Conservation (phyloP, 257 asterid genomes). For the Solanum bulbocastanum region DNA sequence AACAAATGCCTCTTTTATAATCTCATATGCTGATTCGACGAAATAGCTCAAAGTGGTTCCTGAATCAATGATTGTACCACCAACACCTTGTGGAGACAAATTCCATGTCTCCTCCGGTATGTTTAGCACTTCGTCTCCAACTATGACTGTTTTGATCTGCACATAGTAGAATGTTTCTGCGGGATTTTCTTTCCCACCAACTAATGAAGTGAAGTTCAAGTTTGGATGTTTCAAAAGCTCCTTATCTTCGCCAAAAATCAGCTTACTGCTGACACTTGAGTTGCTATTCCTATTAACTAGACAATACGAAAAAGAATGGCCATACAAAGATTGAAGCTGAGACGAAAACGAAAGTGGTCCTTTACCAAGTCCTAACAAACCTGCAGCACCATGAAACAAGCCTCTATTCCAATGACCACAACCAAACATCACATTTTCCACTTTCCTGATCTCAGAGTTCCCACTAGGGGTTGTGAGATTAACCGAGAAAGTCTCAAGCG, state of each 20-base stretch:
- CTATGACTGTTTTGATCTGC: constrained; percentile 42
- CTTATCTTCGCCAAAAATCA: constrained; percentile 80
- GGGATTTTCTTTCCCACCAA: constrained; percentile 37
- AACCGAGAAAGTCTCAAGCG: constrained; percentile 68
- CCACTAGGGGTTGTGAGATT: constrained; percentile 51
- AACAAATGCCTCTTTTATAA: constrained; percentile 55
- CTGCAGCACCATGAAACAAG: constrained; percentile 89
- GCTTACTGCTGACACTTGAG: constrained; percentile 65
- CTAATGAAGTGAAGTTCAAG: constrained; percentile 53
- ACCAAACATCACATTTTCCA: constrained; percentile 79
- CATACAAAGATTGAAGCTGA: constrained; percentile 54
- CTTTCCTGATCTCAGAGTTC: constrained; percentile 31
- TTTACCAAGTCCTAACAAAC: constrained; percentile 68
- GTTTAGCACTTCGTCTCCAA: constrained; percentile 51
- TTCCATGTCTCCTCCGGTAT: constrained; percentile 59
- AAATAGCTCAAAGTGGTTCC: constrained; percentile 82
- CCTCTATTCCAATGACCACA: constrained; percentile 98
- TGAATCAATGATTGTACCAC: constrained; percentile 84
- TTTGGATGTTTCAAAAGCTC: constrained; percentile 34
- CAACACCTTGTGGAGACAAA: constrained; percentile 42
- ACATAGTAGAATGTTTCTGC: constrained; percentile 76
- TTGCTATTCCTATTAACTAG: constrained; percentile 73
- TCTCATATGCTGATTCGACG: constrained; percentile 61
- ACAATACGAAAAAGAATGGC: constrained; percentile 80
- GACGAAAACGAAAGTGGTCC: constrained; percentile 80